Evolutionary conservation across 1,139 yeast species (phyloP).

Genomic region (Zygotorulaspora mrakii): DNA sequence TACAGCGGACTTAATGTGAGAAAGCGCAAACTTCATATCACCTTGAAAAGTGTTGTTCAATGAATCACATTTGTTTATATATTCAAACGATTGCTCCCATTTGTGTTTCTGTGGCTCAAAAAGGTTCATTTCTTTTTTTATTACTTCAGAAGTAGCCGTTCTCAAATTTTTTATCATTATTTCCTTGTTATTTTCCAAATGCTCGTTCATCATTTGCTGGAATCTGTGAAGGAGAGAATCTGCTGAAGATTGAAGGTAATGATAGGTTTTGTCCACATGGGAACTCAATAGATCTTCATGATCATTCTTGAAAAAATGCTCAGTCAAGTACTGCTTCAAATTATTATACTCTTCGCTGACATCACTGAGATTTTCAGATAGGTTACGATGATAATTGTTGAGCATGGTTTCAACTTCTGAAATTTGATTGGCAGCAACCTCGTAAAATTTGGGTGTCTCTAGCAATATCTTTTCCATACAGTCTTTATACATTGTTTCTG

Average conservation of each 20-base stretch:
- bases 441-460: conserved; percentile 27
- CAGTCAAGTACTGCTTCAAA: conserved; percentile 35
- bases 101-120: conserved; percentile 33
- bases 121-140: conserved; percentile 33
- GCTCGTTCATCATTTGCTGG: conserved; percentile 30
- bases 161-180: conserved; percentile 31
- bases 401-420: conserved; percentile 15
- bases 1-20: conserved; percentile 18
- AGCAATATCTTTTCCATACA: conserved; percentile 25
- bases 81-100: conserved; percentile 38
- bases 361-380: conserved; percentile 30
- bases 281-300: conserved; percentile 33
- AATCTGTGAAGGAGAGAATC: conserved; percentile 29
- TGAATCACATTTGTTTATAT: conserved; percentile 38
- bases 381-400: conserved; percentile 19
- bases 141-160: conserved; percentile 34
- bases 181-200: conserved; percentile 33
- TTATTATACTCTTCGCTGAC: conserved; percentile 37
- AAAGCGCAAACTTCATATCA: conserved; percentile 22
- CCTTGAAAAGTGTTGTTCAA: conserved; percentile 29
- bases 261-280: conserved; percentile 31
- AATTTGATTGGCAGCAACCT: conserved; percentile 20
- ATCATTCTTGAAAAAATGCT: conserved; percentile 36
- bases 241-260: conserved; percentile 34
- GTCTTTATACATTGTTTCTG: conserved; percentile 25